Percentiles rank a stretch among this genome's conserved stretches.
These are phyloP conservation scores for Sphagnum magellanicum DNA, from an alignment of 228 moss, liverwort and hornwort species.

Conservation along the genomic window DNA sequence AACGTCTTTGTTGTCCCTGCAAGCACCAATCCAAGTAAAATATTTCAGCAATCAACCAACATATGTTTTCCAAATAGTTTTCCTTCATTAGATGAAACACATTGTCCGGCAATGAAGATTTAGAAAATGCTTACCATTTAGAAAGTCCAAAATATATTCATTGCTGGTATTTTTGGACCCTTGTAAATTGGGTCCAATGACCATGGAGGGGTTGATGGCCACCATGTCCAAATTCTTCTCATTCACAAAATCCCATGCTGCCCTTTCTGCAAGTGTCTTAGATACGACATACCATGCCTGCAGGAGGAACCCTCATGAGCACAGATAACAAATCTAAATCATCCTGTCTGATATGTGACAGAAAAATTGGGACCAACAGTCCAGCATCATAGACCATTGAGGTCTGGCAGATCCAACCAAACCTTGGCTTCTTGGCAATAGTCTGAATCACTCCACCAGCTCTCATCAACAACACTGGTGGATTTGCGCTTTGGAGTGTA, in stretches of 20 bases:
- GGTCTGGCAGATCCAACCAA: neutral
- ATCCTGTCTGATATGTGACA: too few species aligned
- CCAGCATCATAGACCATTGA: too few species aligned
- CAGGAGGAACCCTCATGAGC: neutral
- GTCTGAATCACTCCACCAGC: slow-evolving; percentile 63
- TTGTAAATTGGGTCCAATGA: slow-evolving; percentile 56
- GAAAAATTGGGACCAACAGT: too few species aligned
- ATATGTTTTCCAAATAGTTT: too few species aligned
- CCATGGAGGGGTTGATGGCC: slow-evolving; percentile 37
- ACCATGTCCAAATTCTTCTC: slow-evolving; percentile 58
- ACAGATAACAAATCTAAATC: too few species aligned
- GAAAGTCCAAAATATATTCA: slow-evolving; percentile 27
- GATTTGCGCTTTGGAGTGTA: slow-evolving; percentile 13
- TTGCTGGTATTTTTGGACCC: slow-evolving; percentile 53
- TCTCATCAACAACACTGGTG: slow-evolving; percentile 48
- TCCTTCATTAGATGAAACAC: too few species aligned
- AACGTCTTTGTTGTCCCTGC: slow-evolving; percentile 27
- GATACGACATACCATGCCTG: slow-evolving; percentile 52
- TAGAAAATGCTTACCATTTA: slow-evolving; percentile 18
- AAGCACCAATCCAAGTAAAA: neutral
- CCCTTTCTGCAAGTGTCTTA: slow-evolving; percentile 63
- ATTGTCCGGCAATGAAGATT: too few species aligned
- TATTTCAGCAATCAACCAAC: too few species aligned
- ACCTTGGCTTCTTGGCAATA: slow-evolving; percentile 34
- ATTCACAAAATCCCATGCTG: slow-evolving; percentile 72